Evolutionary conservation across 148 eudicot genomes (phyloP), one percentile per base, ranked within the genome.

Genomic region (Silene uniflora): DNA sequence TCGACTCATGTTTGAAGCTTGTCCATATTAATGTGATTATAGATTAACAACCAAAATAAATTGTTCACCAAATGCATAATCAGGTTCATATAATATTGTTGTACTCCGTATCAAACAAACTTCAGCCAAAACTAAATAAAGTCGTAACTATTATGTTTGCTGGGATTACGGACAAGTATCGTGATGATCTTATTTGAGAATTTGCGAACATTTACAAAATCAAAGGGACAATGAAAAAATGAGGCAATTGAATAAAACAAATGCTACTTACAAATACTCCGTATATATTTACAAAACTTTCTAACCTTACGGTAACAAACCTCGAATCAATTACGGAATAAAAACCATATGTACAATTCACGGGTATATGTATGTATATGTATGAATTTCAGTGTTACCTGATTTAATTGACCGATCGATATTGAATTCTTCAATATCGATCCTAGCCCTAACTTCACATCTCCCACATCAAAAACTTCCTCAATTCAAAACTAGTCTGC

Each of bases 341-440:
- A 35, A 67, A 44, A 21, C 22, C 12, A 42, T 42, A 68, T 68
- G 54, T 68, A 68, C 72, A 68, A 42, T 68, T 68, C 5, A n/a
- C 3, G 52, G 16, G 67, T 14, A 63, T 63, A 62, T 35, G 0
- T 5, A n/a, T 11, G 11, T 62, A 21, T 62, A 62, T 24, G 32
- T 62, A 62, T 62, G 27, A 18, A 32, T 32, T 67, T 39, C 70
- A 35, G 18, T 7, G n/a, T 35, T 35, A 67, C 70, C 46, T 67
- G 22, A 5, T 25, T 32, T 29, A 67, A 24, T 62, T 13, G 67
- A 7, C 66, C 35, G 3, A 10, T 12, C 14, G 25, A 25, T 25
- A 62, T 21, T 62, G 67, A 62, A 21, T 62, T 62, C 67, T 62
- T 62, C 67, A 62, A 11, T 62, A 21, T 32, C 35, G 35, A 32